Conservation (phyloP, 2,329 filamentous ascomycete species). For the Tricladium varicosporioides region DNA sequence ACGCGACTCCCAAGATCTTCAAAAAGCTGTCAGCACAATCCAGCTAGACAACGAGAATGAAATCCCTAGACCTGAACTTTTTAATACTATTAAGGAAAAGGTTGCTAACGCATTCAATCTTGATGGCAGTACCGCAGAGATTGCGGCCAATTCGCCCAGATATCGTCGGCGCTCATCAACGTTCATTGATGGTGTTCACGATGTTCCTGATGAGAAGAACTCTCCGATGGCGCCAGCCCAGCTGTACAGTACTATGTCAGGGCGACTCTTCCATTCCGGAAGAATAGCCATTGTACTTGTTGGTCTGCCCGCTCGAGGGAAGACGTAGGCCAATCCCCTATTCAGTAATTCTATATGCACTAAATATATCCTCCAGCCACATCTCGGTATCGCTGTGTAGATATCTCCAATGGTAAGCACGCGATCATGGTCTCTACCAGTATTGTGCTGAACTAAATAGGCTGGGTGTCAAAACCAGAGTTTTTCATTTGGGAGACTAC, state of each 20-base stretch:
- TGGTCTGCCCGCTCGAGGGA: constrained; percentile 88
- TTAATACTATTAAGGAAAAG: constrained; percentile 1
- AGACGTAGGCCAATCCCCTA: constrained; percentile 63
- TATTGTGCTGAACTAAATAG: constrained; percentile 38
- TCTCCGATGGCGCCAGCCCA: constrained; percentile 85
- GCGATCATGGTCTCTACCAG: neutral
- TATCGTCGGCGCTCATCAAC: constrained; percentile 93
- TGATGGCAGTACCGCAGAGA: constrained; percentile 73
- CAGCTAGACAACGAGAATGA: neutral
- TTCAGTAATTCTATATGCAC: neutral
- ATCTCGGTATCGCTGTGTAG: constrained; percentile 93
- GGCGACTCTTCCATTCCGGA: constrained; percentile 93
- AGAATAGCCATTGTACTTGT: constrained; percentile 97
- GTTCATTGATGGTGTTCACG: constrained; percentile 96
- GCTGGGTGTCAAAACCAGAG: constrained; percentile 96
- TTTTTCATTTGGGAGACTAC: constrained; percentile 97
- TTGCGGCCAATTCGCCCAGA: constrained; percentile 84
- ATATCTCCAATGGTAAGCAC: constrained; percentile 80
- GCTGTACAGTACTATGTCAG: constrained; percentile 97
- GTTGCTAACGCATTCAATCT: constrained; percentile 42
- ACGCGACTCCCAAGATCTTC: neutral
- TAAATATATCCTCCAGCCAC: constrained; percentile 53
- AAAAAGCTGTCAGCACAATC: neutral
- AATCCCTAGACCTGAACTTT: constrained; percentile 7
- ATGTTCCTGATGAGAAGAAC: constrained; percentile 73